These are phyloP conservation scores for Telfairia occidentalis DNA, from an alignment of 331 rosid genomes.

Conservation along the genomic window DNA sequence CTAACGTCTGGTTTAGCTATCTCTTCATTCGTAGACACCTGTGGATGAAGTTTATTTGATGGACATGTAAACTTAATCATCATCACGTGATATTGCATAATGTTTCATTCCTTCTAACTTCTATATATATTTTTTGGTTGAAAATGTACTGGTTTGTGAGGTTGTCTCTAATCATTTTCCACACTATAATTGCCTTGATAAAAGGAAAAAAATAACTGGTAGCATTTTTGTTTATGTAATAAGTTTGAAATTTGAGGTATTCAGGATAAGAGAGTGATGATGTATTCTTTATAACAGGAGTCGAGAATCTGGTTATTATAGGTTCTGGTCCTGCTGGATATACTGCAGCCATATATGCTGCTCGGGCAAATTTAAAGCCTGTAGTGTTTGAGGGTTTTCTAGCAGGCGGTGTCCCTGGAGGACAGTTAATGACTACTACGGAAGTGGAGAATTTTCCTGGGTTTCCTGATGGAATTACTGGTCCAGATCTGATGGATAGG, in stretches of 20 bases:
- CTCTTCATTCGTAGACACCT: background rate
- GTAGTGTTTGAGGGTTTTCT: slow-evolving; percentile 87
- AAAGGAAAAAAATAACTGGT: background rate
- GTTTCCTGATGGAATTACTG: slow-evolving; percentile 84
- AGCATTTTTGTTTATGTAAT: too few species aligned
- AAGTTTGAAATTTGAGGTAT: background rate
- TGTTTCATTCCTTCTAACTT: background rate
- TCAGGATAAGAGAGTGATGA: background rate
- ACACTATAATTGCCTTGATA: background rate
- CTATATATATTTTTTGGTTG: background rate
- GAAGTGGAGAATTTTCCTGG: slow-evolving; percentile 98
- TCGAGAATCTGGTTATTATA: slow-evolving; percentile 72
- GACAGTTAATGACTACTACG: slow-evolving; percentile 93
- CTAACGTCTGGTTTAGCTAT: background rate
- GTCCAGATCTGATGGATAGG: slow-evolving; percentile 98
- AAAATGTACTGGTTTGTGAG: background rate
- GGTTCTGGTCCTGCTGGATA: slow-evolving; percentile 96
- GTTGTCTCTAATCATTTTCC: background rate
- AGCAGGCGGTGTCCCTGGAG: slow-evolving; percentile 89
- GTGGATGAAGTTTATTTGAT: background rate
- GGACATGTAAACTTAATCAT: background rate
- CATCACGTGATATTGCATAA: background rate
- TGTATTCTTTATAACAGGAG: slow-evolving; percentile 12
- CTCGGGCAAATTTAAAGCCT: slow-evolving; percentile 88
- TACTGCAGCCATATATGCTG: slow-evolving; percentile 87